These are phyloP conservation scores for Annulohypoxylon stygium DNA, from an alignment of 495 filamentous ascomycete genomes.

Conservation along the genomic window DNA sequence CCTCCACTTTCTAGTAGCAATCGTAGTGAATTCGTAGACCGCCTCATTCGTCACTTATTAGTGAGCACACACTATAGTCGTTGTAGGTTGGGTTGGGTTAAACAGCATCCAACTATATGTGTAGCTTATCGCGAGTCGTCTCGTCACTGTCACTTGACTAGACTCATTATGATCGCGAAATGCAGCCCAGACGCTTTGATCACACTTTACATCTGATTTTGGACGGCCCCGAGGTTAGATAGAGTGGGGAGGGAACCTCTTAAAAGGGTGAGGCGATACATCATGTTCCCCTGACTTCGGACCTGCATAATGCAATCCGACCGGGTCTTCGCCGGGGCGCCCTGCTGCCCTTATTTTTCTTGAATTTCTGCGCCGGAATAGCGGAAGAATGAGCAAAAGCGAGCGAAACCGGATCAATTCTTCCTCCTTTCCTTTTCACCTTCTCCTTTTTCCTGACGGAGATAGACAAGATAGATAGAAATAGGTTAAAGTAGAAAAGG, in stretches of 20 bases:
- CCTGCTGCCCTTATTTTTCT: conserved; percentile 27
- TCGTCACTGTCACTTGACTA: conserved; percentile 34
- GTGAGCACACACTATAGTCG: conserved; percentile 8
- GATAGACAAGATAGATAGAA: conserved; percentile 10
- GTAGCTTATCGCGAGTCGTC: conserved; percentile 24
- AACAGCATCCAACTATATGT: conserved; percentile 16
- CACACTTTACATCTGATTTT: conserved; percentile 44
- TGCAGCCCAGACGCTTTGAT: conserved; percentile 38
- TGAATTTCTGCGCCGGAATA: conserved; percentile 1
- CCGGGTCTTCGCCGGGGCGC: conserved; percentile 32
- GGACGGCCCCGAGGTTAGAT: conserved; percentile 35
- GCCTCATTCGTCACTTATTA: conserved; percentile 25
- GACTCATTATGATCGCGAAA: conserved; percentile 35
- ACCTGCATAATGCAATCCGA: conserved; percentile 50
- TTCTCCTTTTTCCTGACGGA: conserved; percentile 8
- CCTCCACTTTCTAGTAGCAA: conserved; percentile 6
- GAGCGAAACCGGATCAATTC: conserved; percentile 38
- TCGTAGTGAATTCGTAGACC: conserved; percentile 18
- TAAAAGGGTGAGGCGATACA: conserved; percentile 43
- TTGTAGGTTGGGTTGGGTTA: conserved; percentile 30
- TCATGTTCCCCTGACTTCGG: conserved; percentile 43
- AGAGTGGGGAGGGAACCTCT: conserved; percentile 32
- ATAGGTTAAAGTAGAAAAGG: conserved; percentile 16
- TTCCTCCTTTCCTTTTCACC: conserved; percentile 6
- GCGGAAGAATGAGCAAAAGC: conserved; percentile 10